Conservation (phyloP, 179 eudicot species). For the Nepenthes alata region DNA sequence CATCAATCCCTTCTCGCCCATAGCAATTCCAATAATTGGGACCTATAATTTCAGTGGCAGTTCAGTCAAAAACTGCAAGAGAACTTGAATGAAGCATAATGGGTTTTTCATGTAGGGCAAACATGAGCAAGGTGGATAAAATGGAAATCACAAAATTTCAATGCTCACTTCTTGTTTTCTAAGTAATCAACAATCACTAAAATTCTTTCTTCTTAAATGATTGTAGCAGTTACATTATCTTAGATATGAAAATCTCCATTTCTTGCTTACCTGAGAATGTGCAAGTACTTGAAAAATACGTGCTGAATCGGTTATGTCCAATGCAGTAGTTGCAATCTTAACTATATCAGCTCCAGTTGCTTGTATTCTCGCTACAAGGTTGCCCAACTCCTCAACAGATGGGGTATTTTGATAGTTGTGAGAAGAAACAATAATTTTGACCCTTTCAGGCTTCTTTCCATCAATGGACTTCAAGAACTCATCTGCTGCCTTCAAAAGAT, state of each 20-base stretch:
- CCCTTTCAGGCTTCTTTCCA: constrained; percentile 9
- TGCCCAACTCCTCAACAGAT: constrained; percentile 28
- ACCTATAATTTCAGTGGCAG: constrained; percentile 24
- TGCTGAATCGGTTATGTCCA: constrained; percentile 29
- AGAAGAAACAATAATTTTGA: constrained; percentile 13
- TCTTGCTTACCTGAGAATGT: constrained; percentile 23
- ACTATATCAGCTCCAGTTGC: constrained; percentile 46
- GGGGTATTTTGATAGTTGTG: constrained; percentile 18
- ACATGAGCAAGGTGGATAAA: background rate
- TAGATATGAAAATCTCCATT: background rate
- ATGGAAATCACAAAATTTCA: background rate
- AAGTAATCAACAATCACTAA: background rate
- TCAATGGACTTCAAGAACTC: constrained; percentile 16
- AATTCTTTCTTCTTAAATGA: background rate
- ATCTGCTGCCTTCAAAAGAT: constrained; percentile 12
- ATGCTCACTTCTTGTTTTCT: too few relatives aligned
- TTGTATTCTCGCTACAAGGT: constrained; percentile 34
- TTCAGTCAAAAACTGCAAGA: background rate
- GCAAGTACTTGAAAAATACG: constrained; percentile 36
- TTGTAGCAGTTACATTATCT: background rate
- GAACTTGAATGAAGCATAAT: background rate
- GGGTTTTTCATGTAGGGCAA: background rate
- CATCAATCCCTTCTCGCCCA: constrained; percentile 66
- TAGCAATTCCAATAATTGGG: constrained; percentile 60
- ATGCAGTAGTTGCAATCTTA: constrained; percentile 32